phyloP scores from a whole-genome alignment of 2,329 filamentous ascomycete species.

The Epicoccum nigrum region DNA sequence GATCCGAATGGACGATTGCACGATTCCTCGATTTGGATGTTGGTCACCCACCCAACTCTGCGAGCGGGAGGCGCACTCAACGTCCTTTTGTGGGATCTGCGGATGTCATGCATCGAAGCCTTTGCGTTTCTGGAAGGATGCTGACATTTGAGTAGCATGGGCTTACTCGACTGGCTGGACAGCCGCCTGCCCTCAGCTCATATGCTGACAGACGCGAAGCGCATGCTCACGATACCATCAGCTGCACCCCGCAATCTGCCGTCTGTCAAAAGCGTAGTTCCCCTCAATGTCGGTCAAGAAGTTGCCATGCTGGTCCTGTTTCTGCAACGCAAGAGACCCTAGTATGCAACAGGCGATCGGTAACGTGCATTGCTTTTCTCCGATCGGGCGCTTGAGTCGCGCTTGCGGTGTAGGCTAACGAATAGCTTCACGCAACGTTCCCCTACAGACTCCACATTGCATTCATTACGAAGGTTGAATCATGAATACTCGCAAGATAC shows the following conservation, averaged over 20 bases:
- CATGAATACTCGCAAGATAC: slow-evolving; percentile 8
- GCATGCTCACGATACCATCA: slow-evolving; percentile 15
- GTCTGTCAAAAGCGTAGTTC: slow-evolving; percentile 9
- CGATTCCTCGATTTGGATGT: neutral
- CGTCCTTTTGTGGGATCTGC: neutral
- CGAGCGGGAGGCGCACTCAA: neutral
- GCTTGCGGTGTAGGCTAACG: slow-evolving; percentile 18
- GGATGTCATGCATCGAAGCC: slow-evolving; percentile 5
- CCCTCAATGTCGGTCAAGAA: slow-evolving; percentile 16
- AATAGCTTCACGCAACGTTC: slow-evolving; percentile 18
- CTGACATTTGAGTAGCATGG: neutral
- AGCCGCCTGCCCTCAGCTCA: slow-evolving; percentile 8
- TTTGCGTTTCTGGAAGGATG: neutral
- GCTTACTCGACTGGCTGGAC: slow-evolving; percentile 11
- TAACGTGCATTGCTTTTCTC: slow-evolving; percentile 15
- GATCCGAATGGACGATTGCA: neutral
- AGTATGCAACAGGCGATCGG: slow-evolving; percentile 11
- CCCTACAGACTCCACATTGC: slow-evolving; percentile 14
- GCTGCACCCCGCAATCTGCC: slow-evolving; percentile 16
- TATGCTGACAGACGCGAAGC: slow-evolving; percentile 16
- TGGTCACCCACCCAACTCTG: neutral
- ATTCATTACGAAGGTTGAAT: slow-evolving; percentile 1
- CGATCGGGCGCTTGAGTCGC: slow-evolving; percentile 18
- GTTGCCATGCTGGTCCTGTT: slow-evolving; percentile 5
- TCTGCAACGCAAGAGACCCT: slow-evolving; percentile 7